Percentiles rank a stretch among this genome's conserved stretches.
These are phyloP conservation scores for Rhodotorula sp. DNA, from an alignment of 1,284 basidiomycete genomes.

Conservation along the genomic window DNA sequence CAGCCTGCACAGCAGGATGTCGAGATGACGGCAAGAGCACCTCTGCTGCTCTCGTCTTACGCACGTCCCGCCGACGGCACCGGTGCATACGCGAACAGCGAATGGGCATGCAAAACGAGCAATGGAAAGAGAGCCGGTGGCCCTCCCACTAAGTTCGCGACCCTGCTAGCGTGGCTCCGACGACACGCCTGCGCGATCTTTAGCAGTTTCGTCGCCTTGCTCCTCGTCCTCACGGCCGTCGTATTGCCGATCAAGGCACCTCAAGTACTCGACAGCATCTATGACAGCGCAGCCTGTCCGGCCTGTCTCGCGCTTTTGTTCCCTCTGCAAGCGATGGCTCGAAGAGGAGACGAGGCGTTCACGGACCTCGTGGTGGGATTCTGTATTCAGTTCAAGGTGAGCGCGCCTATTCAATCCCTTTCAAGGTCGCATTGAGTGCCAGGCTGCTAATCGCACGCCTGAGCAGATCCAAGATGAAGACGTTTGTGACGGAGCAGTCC, in stretches of 20 bases:
- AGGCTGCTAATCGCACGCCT: too few relatives aligned
- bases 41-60: too few relatives aligned
- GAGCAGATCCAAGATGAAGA: constrained; percentile 52
- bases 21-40: too few relatives aligned
- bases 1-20: too few relatives aligned
- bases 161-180: too few relatives aligned
- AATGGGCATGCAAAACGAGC: too few relatives aligned
- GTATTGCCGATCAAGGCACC: neutral
- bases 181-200: neutral
- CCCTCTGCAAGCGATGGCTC: neutral
- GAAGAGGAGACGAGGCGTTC: neutral
- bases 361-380: neutral
- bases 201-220: neutral
- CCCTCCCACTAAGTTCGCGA: too few relatives aligned
- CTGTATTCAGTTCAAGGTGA: neutral
- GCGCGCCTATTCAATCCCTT: too few relatives aligned
- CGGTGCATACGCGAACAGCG: too few relatives aligned
- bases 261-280: neutral
- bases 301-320: neutral
- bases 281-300: neutral
- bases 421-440: too few relatives aligned
- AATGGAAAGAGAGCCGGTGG: too few relatives aligned
- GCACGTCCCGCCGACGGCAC: too few relatives aligned
- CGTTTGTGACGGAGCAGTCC: constrained; percentile 59
- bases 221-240: neutral